Evolutionary conservation across 2,329 filamentous ascomycete species (phyloP).

Genomic region (Thermothelomyces thermophilus): DNA sequence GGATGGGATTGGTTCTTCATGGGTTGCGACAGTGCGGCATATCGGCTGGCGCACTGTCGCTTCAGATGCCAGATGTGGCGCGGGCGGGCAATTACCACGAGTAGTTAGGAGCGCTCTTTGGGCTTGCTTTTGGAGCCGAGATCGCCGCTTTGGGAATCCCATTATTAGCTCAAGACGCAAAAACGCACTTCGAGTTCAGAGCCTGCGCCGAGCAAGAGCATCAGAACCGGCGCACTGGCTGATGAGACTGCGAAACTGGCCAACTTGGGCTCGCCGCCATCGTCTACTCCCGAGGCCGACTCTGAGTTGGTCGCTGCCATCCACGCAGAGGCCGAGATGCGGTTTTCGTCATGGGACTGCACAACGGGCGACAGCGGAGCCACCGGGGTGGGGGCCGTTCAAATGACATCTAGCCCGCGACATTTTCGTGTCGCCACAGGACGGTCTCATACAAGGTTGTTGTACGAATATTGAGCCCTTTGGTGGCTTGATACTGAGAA

Average conservation of each 20-base stretch:
- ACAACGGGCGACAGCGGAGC: slow-evolving; percentile 11
- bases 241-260: too few species aligned
- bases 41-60: neutral
- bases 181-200: too few species aligned
- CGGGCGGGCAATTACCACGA: slow-evolving; percentile 3
- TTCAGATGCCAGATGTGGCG: slow-evolving; percentile 2
- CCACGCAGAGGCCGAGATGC: neutral
- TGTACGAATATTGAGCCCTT: too few species aligned
- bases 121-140: too few species aligned
- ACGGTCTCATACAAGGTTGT: neutral
- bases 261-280: neutral
- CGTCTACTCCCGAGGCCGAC: neutral
- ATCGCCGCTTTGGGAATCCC: too few species aligned
- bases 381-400: slow-evolving; percentile 10
- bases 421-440: neutral
- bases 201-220: too few species aligned
- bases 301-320: slow-evolving; percentile 7
- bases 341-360: slow-evolving; percentile 12
- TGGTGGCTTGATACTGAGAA: too few species aligned
- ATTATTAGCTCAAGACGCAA: too few species aligned
- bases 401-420: slow-evolving; percentile 2
- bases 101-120: neutral
- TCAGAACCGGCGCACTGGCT: too few species aligned
- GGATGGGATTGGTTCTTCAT: slow-evolving; percentile 7
- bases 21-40: slow-evolving; percentile 8